Evolutionary conservation across 2,329 filamentous ascomycete species (phyloP).

Genomic region (Fusarium nelsonii): DNA sequence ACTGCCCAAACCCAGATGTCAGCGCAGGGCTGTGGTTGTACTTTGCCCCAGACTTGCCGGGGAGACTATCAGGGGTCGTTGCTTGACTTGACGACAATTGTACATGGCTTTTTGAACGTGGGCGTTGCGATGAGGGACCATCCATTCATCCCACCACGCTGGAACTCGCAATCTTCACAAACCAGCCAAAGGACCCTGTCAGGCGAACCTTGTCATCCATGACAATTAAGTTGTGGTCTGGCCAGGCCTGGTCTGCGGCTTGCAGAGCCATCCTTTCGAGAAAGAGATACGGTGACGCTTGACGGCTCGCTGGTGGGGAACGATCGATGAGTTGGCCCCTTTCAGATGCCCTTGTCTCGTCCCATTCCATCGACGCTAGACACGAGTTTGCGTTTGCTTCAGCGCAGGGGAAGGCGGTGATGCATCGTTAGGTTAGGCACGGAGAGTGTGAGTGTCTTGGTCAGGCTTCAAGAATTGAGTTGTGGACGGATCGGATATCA

Average conservation of each 20-base stretch:
- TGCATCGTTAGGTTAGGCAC: slow-evolving; percentile 49
- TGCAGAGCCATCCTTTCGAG: slow-evolving; percentile 44
- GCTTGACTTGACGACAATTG: slow-evolving; percentile 42
- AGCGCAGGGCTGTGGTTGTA: slow-evolving; percentile 45
- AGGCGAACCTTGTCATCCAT: slow-evolving; percentile 24
- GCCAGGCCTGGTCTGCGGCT: slow-evolving; percentile 34
- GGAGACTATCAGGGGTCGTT: slow-evolving; percentile 35
- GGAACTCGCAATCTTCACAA: slow-evolving; percentile 25
- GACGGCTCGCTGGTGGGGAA: slow-evolving; percentile 46
- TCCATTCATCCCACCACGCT: slow-evolving; percentile 39
- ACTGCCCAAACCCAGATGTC: slow-evolving; percentile 37
- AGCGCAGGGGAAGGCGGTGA: slow-evolving; percentile 46
- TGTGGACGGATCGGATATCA: slow-evolving; percentile 20
- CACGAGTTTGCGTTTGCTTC: slow-evolving; percentile 40
- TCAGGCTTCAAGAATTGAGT: slow-evolving; percentile 44
- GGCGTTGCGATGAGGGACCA: slow-evolving; percentile 26
- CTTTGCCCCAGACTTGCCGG: slow-evolving; percentile 45
- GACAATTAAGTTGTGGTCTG: slow-evolving; percentile 19
- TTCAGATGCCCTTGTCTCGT: slow-evolving; percentile 48
- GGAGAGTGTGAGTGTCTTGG: slow-evolving; percentile 34
- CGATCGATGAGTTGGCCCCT: slow-evolving; percentile 49
- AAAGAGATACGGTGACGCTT: slow-evolving; percentile 50
- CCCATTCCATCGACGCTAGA: slow-evolving; percentile 47
- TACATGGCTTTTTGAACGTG: slow-evolving; percentile 31
- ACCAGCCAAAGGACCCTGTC: slow-evolving; percentile 38